phyloP scores from a whole-genome alignment of 805 yeast species.

The Ogataea thermomethanolica region DNA sequence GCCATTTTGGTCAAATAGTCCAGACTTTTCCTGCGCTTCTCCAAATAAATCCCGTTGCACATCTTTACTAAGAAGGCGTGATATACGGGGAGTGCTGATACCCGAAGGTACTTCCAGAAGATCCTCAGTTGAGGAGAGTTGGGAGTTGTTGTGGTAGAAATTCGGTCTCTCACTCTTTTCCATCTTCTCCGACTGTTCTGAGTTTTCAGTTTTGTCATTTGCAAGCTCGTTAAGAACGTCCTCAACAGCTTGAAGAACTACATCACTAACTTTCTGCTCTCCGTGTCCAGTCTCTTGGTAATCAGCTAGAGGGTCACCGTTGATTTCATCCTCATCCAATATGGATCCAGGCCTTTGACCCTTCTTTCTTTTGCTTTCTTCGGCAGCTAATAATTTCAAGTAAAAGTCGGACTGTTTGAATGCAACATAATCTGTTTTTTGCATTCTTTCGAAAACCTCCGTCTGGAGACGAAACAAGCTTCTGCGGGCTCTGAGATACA shows the following conservation, averaged over 20 bases:
- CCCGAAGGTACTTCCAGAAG: constrained; percentile 12
- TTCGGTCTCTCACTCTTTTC: background rate
- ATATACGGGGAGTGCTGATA: constrained; percentile 19
- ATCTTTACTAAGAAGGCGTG: constrained; percentile 29
- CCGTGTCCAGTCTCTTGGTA: constrained; percentile 32
- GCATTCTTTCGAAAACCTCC: constrained; percentile 48
- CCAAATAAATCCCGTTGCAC: constrained; percentile 35
- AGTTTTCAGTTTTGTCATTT: constrained; percentile 24
- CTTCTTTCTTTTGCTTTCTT: constrained; percentile 16
- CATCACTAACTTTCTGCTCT: constrained; percentile 40
- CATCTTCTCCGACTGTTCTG: background rate
- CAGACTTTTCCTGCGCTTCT: constrained; percentile 12
- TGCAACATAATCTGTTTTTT: constrained; percentile 48
- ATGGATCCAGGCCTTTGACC: constrained; percentile 1
- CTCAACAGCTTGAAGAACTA: constrained; percentile 59
- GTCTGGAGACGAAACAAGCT: constrained; percentile 59
- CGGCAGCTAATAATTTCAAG: constrained; percentile 47
- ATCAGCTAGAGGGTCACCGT: constrained; percentile 33
- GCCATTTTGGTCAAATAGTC: constrained; percentile 20
- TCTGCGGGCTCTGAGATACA: constrained; percentile 54
- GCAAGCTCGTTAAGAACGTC: constrained; percentile 63
- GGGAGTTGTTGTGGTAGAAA: constrained; percentile 3
- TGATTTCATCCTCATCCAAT: constrained; percentile 23
- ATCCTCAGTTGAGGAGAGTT: constrained; percentile 13
- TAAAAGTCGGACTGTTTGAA: constrained; percentile 60